These are phyloP conservation scores for Stagonosporopsis cucurbitacearum DNA, from an alignment of 2,329 filamentous ascomycete species.

Conservation along the genomic window DNA sequence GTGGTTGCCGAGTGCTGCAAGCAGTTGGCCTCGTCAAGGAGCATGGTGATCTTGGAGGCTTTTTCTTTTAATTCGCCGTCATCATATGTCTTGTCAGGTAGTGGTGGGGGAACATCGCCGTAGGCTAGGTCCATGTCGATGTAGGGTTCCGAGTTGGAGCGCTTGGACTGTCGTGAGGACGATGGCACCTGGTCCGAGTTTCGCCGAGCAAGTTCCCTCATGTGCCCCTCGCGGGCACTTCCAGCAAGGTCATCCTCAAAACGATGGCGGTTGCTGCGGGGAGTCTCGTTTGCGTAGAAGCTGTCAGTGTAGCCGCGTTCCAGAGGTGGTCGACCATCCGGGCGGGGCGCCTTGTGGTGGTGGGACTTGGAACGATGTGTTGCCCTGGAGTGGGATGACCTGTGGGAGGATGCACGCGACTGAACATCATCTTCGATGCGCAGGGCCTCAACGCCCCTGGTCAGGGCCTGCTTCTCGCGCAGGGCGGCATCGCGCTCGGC, in stretches of 20 bases:
- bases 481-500: conserved; percentile 68
- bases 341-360: conserved; percentile 21
- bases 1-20: conserved; percentile 81
- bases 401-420: conserved; percentile 41
- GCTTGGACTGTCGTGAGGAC: conserved; percentile 28
- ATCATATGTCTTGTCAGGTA: conserved; percentile 58
- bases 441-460: conserved; percentile 62
- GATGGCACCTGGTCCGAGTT: conserved; percentile 48
- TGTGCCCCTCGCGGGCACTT: conserved; percentile 38
- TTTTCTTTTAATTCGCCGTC: conserved; percentile 70
- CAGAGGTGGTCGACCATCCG: conserved; percentile 41
- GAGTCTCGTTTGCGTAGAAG: conserved; percentile 48
- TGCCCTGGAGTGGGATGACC: conserved; percentile 15
- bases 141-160: conserved; percentile 53
- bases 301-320: conserved; percentile 56
- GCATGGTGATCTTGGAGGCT: conserved; percentile 74
- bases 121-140: conserved; percentile 95
- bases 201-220: conserved; percentile 51
- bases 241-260: conserved; percentile 44
- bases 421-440: conserved; percentile 49
- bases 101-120: conserved; percentile 77
- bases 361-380: conserved; percentile 38
- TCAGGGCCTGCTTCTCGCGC: conserved; percentile 62
- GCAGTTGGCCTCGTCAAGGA: conserved; percentile 88
- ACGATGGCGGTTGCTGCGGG: conserved; percentile 33